Base-by-base conservation (phyloP, 1,139 yeast species). In the Taphrina communis region DNA sequence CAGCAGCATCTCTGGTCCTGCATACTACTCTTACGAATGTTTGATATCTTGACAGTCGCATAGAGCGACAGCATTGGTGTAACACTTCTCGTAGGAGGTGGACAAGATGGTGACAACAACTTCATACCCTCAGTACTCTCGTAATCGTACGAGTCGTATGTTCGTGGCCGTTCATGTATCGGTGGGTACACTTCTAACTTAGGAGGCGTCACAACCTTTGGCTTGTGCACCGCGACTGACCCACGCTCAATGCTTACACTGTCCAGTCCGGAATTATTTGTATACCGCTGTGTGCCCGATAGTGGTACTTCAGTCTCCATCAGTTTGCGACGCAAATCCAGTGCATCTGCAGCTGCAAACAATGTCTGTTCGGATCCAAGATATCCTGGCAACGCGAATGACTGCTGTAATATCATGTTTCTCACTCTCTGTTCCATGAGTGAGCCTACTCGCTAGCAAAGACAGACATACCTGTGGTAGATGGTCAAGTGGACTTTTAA, bases 11-110 rank as follows among this genome's bases (percentile, higher is more conserved):
- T 4, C 31, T 25, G 31, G 31, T 25, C 31, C 31, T 25, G 31
- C 31, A 25, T 11, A 25, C 19, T 19, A 9, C 17, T 31, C 62
- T 21, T 35, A 57, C 66, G 66, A 12, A 68, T 66, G 50, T 68
- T 68, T 25, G 70, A 48, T 36, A 68, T 31, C 38, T 66, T 66
- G n/a, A 68, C 58, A 21, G 62, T 50, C 5, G 65, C 63, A 39
- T 66, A 58, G 19, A 63, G 48, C 9, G 61, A 44, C 6, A 44
- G 12, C 51, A 58, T 44, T 6, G 62, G 62, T 25, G 62, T 42
- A n/a, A 58, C 42, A 17, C 52, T 46, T 21, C 62, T 52, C 9
- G 42, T 58, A 6, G 62, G 53, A 21, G 53, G 51, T n/a, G 53
- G 53, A 17, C 50, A 42, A 8, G 5, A n/a, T 8, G 42, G 48